Conservation (phyloP, 1,284 basidiomycete genomes). For the Apiotrichum sp. region DNA sequence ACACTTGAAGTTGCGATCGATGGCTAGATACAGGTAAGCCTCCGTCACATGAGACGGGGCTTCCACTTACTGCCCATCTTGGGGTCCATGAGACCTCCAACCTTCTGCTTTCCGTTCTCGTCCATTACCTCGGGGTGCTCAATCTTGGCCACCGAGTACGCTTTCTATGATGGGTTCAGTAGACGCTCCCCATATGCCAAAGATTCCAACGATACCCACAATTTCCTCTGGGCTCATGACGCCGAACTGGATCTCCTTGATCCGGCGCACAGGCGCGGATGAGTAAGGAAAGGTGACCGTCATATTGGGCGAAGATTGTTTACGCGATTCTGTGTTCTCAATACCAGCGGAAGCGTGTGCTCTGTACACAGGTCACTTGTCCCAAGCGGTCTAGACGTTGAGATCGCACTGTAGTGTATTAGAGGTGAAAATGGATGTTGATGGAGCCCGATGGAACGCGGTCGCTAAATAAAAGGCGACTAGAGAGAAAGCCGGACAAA, state of each 20-base stretch:
- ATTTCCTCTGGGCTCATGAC: constrained; percentile 99
- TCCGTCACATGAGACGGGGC: constrained; percentile 21
- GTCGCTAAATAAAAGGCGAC: neutral
- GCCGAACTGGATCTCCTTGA: constrained; percentile 98
- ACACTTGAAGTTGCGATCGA: constrained; percentile 99
- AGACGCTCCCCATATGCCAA: constrained; percentile 30
- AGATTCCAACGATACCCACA: constrained; percentile 62
- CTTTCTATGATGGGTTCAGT: constrained; percentile 64
- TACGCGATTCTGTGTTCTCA: neutral
- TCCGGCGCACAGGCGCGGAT: constrained; percentile 84
- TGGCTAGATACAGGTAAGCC: constrained; percentile 50
- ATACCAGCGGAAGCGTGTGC: too few species aligned
- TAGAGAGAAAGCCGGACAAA: neutral
- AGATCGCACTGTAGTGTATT: neutral
- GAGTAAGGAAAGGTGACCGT: constrained; percentile 62
- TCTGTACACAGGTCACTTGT: neutral
- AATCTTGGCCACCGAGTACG: constrained; percentile 94
- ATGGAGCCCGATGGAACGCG: neutral
- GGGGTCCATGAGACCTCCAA: constrained; percentile 93
- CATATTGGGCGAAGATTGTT: constrained; percentile 25
- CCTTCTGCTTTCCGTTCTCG: constrained; percentile 83
- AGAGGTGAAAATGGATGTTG: neutral
- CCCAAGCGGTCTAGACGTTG: neutral
- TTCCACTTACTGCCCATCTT: constrained; percentile 71
- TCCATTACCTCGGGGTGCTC: constrained; percentile 99